Evolutionary conservation across 352 stramenopile species (phyloP), one percentile per base, ranked within the genome.

Genomic region (Bremia lactucae): DNA sequence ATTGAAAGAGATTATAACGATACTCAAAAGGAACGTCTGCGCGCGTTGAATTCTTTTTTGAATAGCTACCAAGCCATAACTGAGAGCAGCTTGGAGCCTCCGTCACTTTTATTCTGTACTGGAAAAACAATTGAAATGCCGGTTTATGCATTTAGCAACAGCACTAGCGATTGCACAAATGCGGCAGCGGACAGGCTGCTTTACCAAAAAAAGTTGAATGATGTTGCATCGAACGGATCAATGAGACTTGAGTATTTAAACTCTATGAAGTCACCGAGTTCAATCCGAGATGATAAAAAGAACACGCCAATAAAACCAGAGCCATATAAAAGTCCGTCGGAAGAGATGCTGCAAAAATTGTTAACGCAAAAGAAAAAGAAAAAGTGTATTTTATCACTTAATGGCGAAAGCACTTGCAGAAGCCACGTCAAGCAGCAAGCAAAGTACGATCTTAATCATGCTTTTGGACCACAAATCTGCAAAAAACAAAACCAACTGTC

Each of bases 241-340:
- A 68, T 68, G 58, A 61, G 53, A 40, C 38, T 68, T n/a, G 58
- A 68, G 31, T 57, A 68, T 19, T 49, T 68, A 26, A 19, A 68
- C 18, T 49, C 58, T 44, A 68, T 41, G n/a, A 54, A 68, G 25
- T 49, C 58, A 33, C 16, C 58, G 14, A 64, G n/a, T 26, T 61
- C 58, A 34, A 36, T 34, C 33, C 36, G 36, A 45, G 29, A 56
- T 42, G 41, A 56, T 19, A 35, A 22, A 31, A 46, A 49, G 10
- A 16, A n/a, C n/a, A n/a, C n/a, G n/a, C n/a, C 43, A 31, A 25
- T 44, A 16, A 23, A 52, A 13, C 29, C 16, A 29, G 28, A 36
- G 6, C 15, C 20, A 9, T n/a, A 21, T 19, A 18, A 31, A 16
- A 41, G n/a, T n/a, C n/a, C n/a, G n/a, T n/a, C n/a, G n/a, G n/a